Base-by-base conservation (phyloP, 331 rosid genomes). In the Cydonia oblonga region DNA sequence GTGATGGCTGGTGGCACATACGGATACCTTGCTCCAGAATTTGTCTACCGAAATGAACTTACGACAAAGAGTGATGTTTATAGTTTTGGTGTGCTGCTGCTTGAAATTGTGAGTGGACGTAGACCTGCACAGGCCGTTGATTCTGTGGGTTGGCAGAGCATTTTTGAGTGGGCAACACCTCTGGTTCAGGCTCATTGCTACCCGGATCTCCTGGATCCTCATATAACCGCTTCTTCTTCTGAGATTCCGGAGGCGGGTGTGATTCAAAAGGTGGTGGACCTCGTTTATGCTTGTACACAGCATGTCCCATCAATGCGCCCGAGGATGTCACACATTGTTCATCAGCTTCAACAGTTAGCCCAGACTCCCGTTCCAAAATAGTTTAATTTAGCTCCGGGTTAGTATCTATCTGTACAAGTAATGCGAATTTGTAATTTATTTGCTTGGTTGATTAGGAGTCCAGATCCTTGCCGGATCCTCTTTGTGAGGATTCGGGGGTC, bases 221-320 rank as follows among this genome's bases (percentile, higher is more conserved):
- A 84, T 68, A 87, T 95, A 73, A 79, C 87, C 14, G 79, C 85
- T 5, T 85, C 90, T 9, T 78, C 90, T 3, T 79, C 87, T 32
- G 83, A 61, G 29, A 84, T 88, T 52, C 99, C 97, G 0, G 99
- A 95, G 81, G 83, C 93, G 42, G 81, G 83, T 63, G 83, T 82
- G 26, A 87, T 95, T 46, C 97, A 95, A 77, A 95, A 89, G 83
- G 97, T 95, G 63, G 96, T 95, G 33, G 99, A 95, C 71, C 99
- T 95, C 3, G 99, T 95, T 49, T 95, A 95, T 83, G 91, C 99
- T 3, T 95, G 99, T 87, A 95, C 99, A 0, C 99, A 95, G 75
- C 95, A 95, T 76, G 97, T 91, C 52, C 99, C 99, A 13, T 95
- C 96, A 13, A 95, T 91, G 96, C 96, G 97, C 29, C 99, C 99